Percentiles rank a stretch among this genome's conserved stretches.
Evolutionary conservation across 306 rosid genomes (phyloP).

Genomic region (Prunus campanulata): DNA sequence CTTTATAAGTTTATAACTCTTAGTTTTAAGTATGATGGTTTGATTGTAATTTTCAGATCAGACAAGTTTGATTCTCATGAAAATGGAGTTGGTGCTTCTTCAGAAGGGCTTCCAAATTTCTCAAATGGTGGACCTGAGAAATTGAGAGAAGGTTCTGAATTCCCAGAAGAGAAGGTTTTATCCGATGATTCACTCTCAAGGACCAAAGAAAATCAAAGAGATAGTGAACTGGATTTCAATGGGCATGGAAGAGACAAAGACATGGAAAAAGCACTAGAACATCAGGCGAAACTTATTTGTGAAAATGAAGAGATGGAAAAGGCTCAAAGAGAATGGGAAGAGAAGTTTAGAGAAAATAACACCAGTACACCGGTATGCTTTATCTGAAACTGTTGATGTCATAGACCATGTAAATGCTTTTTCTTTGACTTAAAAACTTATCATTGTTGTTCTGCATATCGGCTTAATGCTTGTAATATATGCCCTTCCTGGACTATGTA

Average conservation of each 20-base stretch:
- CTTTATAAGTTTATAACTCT: neutral
- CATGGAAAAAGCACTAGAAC: slow-evolving; percentile 79
- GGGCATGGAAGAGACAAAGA: slow-evolving; percentile 48
- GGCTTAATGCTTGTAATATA: neutral
- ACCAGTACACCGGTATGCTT: slow-evolving; percentile 68
- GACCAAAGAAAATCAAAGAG: slow-evolving; percentile 26
- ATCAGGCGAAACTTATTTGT: slow-evolving; percentile 72
- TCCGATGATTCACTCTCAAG: slow-evolving; percentile 20
- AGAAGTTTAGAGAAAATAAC: slow-evolving; percentile 87
- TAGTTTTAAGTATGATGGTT: neutral
- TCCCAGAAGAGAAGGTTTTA: slow-evolving; percentile 37
- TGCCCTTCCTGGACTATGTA: neutral
- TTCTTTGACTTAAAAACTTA: neutral
- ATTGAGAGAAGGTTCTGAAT: slow-evolving; percentile 38
- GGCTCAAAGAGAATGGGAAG: slow-evolving; percentile 95
- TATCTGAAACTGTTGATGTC: slow-evolving; percentile 11
- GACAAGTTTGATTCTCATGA: slow-evolving; percentile 33
- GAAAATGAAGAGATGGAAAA: slow-evolving; percentile 85
- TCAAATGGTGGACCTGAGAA: slow-evolving; percentile 34
- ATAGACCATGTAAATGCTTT: slow-evolving; percentile 3
- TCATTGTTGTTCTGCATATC: neutral
- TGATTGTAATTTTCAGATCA: slow-evolving; percentile 46
- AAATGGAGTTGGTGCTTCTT: slow-evolving; percentile 39
- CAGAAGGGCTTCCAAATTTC: slow-evolving; percentile 48
- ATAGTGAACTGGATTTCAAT: slow-evolving; percentile 34